Conservation (phyloP, 2,329 filamentous ascomycete genomes). For the Trichoderma breve region DNA sequence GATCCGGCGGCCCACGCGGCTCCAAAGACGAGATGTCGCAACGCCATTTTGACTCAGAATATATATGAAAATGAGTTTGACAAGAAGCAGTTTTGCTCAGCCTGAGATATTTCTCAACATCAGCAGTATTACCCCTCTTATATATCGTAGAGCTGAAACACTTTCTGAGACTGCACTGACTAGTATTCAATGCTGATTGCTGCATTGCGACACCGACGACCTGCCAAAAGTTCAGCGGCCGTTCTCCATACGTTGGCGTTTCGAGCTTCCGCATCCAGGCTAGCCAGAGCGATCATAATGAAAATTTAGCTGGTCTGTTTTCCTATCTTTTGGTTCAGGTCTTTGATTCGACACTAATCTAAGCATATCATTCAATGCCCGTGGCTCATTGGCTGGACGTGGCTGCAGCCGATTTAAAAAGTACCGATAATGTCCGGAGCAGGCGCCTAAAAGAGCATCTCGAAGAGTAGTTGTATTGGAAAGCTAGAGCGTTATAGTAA, state of each 20-base stretch:
- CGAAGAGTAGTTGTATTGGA: not conserved
- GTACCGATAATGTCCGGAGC: not conserved
- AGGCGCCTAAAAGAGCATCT: not conserved
- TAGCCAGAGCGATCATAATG: not conserved
- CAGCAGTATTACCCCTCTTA: not conserved
- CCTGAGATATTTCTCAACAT: not conserved
- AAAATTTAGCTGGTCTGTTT: not conserved
- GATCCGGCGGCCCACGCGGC: not conserved
- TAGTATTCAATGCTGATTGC: not conserved
- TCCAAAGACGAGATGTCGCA: not conserved
- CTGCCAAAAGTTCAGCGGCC: not conserved
- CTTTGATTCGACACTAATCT: not conserved
- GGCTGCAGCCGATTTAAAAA: not conserved
- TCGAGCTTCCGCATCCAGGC: conserved; percentile 1
- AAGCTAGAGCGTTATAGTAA: not conserved
- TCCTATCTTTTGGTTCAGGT: not conserved
- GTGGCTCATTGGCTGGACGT: not conserved
- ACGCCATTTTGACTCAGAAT: not conserved
- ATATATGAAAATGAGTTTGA: not conserved
- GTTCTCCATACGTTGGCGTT: not conserved
- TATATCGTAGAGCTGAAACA: not conserved
- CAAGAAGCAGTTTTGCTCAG: not conserved
- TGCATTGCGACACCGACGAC: not conserved
- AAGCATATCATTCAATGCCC: not conserved
- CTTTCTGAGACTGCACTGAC: not conserved